Evolutionary conservation across 2,329 filamentous ascomycete genomes (phyloP).

Genomic region (Neofusicoccum kwambonambiense): DNA sequence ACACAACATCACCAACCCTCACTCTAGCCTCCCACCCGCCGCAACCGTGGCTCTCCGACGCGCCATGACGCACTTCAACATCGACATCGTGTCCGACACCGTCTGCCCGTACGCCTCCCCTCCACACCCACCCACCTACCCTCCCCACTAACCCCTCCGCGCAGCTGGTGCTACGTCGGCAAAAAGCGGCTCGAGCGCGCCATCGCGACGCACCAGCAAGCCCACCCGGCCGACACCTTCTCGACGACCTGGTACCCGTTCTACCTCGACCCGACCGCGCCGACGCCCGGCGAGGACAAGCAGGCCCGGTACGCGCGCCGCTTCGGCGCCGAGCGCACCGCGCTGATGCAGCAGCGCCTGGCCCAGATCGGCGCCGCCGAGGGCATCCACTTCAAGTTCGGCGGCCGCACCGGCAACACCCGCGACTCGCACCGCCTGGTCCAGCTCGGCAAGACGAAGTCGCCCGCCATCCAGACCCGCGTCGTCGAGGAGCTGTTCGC

Average conservation of each 20-base stretch:
- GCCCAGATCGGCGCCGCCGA: constrained; percentile 58
- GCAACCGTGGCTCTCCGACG: constrained; percentile 19
- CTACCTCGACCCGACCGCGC: constrained; percentile 70
- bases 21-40: neutral
- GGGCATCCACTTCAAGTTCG: constrained; percentile 72
- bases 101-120: constrained; percentile 63
- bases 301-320: constrained; percentile 59
- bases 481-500: constrained; percentile 41
- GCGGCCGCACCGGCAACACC: constrained; percentile 71
- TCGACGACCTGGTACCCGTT: constrained; percentile 74
- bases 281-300: constrained; percentile 55
- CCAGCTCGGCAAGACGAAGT: constrained; percentile 63
- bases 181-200: constrained; percentile 72
- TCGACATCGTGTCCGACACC: constrained; percentile 77
- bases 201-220: constrained; percentile 64
- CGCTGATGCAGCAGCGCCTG: constrained; percentile 59
- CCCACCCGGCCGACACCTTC: constrained; percentile 69
- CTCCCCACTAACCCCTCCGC: neutral
- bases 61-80: constrained; percentile 61
- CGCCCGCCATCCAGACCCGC: constrained; percentile 47
- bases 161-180: constrained; percentile 67
- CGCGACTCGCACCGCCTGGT: constrained; percentile 76
- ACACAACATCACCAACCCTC: neutral
- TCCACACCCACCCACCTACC: neutral
- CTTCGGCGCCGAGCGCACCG: constrained; percentile 62